phyloP scores from a whole-genome alignment of 805 yeast species.

The Metschnikowia bowlesiae region DNA sequence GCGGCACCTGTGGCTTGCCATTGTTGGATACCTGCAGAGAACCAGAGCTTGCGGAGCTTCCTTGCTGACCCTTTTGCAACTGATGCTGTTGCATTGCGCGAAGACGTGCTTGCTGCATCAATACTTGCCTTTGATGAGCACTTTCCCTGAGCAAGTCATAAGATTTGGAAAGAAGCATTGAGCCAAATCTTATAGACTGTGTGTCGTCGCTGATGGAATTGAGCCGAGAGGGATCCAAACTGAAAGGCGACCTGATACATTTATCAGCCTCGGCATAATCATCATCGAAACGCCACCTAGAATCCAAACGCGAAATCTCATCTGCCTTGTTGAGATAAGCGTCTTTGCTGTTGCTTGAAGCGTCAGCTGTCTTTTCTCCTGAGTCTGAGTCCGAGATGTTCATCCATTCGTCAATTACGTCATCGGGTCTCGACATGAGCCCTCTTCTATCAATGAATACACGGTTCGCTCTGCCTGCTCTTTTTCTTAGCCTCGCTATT shows the following conservation, averaged over 20 bases:
- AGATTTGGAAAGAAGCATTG: constrained; percentile 84
- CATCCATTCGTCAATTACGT: constrained; percentile 37
- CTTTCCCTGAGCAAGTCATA: constrained; percentile 77
- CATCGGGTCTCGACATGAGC: constrained; percentile 34
- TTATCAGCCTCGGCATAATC: constrained; percentile 44
- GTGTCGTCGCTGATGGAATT: constrained; percentile 83
- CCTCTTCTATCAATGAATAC: constrained; percentile 73
- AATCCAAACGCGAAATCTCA: constrained; percentile 44
- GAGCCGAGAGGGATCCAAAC: constrained; percentile 75
- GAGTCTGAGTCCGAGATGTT: constrained; percentile 33
- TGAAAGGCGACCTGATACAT: constrained; percentile 45
- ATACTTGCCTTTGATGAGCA: constrained; percentile 54
- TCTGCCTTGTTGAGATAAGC: constrained; percentile 49
- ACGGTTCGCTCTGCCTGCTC: constrained; percentile 69
- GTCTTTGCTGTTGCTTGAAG: constrained; percentile 20
- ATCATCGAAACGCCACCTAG: constrained; percentile 64
- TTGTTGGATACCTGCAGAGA: not conserved
- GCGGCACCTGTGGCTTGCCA: not conserved
- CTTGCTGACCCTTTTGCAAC: constrained; percentile 10
- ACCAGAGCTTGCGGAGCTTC: not conserved
- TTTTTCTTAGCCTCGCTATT: constrained; percentile 61
- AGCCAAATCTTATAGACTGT: constrained; percentile 85
- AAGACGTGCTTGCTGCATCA: constrained; percentile 47
- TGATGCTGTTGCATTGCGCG: constrained; percentile 42
- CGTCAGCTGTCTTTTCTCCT: constrained; percentile 11